Percentiles rank a stretch among this genome's conserved stretches.
These are phyloP conservation scores for Pilasporangium apinafurcum DNA, from an alignment of 352 stramenopile genomes.

Conservation along the genomic window DNA sequence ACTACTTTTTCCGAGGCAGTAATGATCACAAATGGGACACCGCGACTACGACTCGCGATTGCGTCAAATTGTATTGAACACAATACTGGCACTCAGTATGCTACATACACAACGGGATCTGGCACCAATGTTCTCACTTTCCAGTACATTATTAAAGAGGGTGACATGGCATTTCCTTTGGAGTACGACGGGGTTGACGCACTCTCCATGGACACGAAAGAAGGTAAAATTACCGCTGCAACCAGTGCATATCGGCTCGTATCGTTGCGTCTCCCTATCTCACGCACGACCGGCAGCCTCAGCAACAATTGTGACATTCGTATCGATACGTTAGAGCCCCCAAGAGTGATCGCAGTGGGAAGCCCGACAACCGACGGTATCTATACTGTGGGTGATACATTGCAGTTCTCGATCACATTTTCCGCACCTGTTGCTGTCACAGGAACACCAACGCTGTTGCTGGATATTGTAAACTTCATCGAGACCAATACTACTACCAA, in stretches of 20 bases:
- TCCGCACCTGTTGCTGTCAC: slow-evolving; percentile 41
- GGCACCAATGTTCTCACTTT: slow-evolving; percentile 33
- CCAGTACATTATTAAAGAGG: slow-evolving; percentile 20
- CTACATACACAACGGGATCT: slow-evolving; percentile 27
- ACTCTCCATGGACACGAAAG: slow-evolving; percentile 15
- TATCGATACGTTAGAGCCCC: slow-evolving; percentile 53
- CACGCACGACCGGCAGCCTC: slow-evolving; percentile 35
- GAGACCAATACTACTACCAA: no score
- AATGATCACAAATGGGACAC: slow-evolving; percentile 11
- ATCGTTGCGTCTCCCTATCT: slow-evolving; percentile 31
- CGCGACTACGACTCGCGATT: slow-evolving; percentile 36
- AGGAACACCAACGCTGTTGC: slow-evolving; percentile 25
- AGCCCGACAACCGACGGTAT: slow-evolving; percentile 36
- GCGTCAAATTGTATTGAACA: slow-evolving; percentile 10
- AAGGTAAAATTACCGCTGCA: slow-evolving; percentile 15
- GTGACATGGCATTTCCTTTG: slow-evolving; percentile 52
- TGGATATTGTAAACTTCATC: no score
- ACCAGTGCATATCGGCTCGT: slow-evolving; percentile 20
- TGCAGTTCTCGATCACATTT: slow-evolving; percentile 40
- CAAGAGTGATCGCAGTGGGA: slow-evolving; percentile 38
- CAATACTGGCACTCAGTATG: slow-evolving; percentile 5
- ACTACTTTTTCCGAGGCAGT: slow-evolving; percentile 56
- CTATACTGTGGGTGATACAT: slow-evolving; percentile 50
- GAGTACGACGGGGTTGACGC: slow-evolving; percentile 50
- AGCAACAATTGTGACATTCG: slow-evolving; percentile 62